Base-by-base conservation (phyloP, 1,284 basidiomycete species). In the Marasmius sp. region DNA sequence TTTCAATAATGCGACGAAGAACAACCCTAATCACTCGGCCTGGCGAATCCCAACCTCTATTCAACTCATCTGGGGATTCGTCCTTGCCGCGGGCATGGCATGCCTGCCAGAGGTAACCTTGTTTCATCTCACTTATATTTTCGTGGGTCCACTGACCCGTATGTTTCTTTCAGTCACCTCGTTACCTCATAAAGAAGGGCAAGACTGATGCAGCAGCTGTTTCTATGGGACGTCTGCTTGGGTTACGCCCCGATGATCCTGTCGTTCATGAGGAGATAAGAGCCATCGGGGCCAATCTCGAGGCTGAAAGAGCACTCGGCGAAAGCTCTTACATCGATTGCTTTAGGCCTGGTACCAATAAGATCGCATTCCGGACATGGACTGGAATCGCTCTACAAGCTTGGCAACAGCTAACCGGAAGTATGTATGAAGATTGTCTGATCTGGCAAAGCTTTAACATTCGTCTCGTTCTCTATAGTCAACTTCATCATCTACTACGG, bases 401-500 rank as follows among this genome's bases (percentile, higher is more conserved):
- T 58, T 66, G 69, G 71, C 69, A 73, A 65, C 69, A 69, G 57
- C 85, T 92, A 71, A 92, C 91, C 41, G 92, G 90, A 71, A 80
- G 72, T 72, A 59, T 61, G 67, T 65, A 8, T n/a, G 7, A 11
- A n/a, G 16, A 47, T 47, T n/a, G 45, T n/a, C 5, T 27, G 27
- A 27, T 27, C 27, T 27, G 6, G 12, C 41, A 6, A n/a, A 22
- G 18, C 4, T 16, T 43, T 9, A 27, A 16, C 37, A 22, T 59
- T 22, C 22, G 39, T 43, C 6, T 56, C 49, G 6, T 45, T 1
- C 18, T 14, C 33, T 61, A 12, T 47, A 75, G 73, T 93, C 83
- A 94, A 94, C 84, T 93, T 94, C 77, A 92, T 94, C 79, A 92
- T 92, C 81, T 84, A 83, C 74, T 85, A 84, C 77, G 87, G 89